These are phyloP conservation scores for Talaromyces sp. DNA, from an alignment of 2,329 filamentous ascomycete species.

Conservation along the genomic window DNA sequence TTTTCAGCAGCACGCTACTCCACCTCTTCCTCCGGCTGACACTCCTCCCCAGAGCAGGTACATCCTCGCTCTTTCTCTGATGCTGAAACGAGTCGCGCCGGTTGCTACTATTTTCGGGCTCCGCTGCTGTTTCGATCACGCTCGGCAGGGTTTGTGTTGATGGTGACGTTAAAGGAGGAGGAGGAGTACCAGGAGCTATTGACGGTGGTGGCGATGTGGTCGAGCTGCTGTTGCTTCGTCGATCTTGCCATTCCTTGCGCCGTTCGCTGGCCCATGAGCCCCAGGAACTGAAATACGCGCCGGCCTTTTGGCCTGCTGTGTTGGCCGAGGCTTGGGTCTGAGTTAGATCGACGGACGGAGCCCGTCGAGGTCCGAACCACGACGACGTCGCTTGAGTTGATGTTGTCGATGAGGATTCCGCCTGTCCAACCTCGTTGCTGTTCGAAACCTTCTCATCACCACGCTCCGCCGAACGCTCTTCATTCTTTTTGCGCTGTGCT, in stretches of 20 bases:
- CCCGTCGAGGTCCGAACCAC: constrained; percentile 28
- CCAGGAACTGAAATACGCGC: constrained; percentile 61
- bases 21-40: constrained; percentile 12
- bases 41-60: neutral
- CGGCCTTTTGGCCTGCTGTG: constrained; percentile 53
- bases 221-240: constrained; percentile 21
- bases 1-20: constrained; percentile 11
- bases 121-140: constrained; percentile 4
- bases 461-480: constrained; percentile 27
- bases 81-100: neutral
- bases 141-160: constrained; percentile 10
- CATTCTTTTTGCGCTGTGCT: constrained; percentile 56
- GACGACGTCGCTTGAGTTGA: constrained; percentile 13
- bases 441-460: constrained; percentile 21
- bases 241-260: constrained; percentile 43
- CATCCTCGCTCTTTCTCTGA: neutral
- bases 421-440: constrained; percentile 20
- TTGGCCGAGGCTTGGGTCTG: constrained; percentile 53
- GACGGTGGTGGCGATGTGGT: constrained; percentile 20
- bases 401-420: neutral
- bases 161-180: neutral
- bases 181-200: neutral
- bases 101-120: neutral
- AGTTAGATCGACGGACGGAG: constrained; percentile 44
- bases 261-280: constrained; percentile 55